Evolutionary conservation across 2,329 filamentous ascomycete species (phyloP), one percentile per base, ranked within the genome.

Genomic region (Arthrocladium fulminans): DNA sequence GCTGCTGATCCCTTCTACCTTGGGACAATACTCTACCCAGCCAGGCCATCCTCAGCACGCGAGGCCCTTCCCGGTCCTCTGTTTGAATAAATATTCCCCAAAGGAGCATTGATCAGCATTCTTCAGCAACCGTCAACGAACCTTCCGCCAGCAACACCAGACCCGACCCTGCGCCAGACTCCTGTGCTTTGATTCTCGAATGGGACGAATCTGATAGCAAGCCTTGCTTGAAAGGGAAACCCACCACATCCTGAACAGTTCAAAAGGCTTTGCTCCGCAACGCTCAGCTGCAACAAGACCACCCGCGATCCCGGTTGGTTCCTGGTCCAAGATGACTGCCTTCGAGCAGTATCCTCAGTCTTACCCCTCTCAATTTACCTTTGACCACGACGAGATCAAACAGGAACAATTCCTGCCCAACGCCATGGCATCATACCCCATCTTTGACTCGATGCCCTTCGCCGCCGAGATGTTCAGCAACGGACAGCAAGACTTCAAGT

Each of bases 101-200:
- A 37, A 47, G 19, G 39, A 42, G 54, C 50, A 57, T 40, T 56
- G 52, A 55, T 56, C 55, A 46, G 37, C 55, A 47, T n/a, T 35
- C 40, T 43, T 51, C 54, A 54, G 55, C 55, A 52, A 58, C 54
- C 55, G 54, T 56, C 50, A n/a, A 40, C 32, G n/a, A 42, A 41
- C 45, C 25, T 37, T 32, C 43, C 47, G n/a, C 29, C 44, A 24
- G 42, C 37, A 42, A 19, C 29, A 40, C 27, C 34, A 39, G 50
- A 38, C 52, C 54, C 51, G 50, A 51, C 34, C 50, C 49, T 39
- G 37, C 44, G 24, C 17, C 44, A 7, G 17, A 27, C 25, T 30
- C 50, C 50, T 48, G 50, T 52, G 47, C 45, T 13, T 38, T 45
- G 39, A 35, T 27, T 15, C 22, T 15, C 32, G 47, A 52, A 48